A percentile compares a stretch with the other conserved stretches of the same genome.
Evolutionary conservation across 2,329 filamentous ascomycete species (phyloP).

Genomic region (Stachybotrys elegans): DNA sequence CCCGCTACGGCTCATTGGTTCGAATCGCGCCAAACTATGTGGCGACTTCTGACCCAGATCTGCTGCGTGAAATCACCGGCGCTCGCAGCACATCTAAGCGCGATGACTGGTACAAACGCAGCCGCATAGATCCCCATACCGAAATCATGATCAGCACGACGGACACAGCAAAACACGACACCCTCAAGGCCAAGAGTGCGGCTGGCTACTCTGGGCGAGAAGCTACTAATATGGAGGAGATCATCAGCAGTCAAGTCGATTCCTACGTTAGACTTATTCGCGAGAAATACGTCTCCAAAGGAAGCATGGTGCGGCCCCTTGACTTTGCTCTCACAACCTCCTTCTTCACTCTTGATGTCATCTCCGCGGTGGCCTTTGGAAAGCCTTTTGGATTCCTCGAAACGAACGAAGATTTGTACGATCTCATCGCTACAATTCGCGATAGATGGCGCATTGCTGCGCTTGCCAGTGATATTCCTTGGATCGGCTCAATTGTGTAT

Average conservation of each 20-base stretch:
- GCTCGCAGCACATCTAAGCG: neutral
- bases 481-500: constrained; percentile 33
- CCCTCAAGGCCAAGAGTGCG: neutral
- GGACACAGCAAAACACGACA: neutral
- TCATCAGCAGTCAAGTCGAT: neutral
- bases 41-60: neutral
- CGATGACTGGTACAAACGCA: neutral
- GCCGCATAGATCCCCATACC: neutral
- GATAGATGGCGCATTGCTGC: constrained; percentile 38
- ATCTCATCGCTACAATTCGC: constrained; percentile 39
- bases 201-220: neutral
- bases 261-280: neutral
- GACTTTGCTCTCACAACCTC: neutral
- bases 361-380: constrained; percentile 46
- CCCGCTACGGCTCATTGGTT: neutral
- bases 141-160: neutral
- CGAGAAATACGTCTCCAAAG: neutral
- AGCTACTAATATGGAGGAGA: neutral
- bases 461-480: constrained; percentile 35
- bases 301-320: neutral
- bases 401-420: constrained; percentile 39
- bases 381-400: constrained; percentile 40
- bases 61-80: neutral
- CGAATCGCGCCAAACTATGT: neutral
- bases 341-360: constrained; percentile 46